Percentiles rank a stretch among this genome's conserved stretches.
phyloP scores from a whole-genome alignment of 768 basidiomycete genomes.

The Rhizopogon vinicolor region DNA sequence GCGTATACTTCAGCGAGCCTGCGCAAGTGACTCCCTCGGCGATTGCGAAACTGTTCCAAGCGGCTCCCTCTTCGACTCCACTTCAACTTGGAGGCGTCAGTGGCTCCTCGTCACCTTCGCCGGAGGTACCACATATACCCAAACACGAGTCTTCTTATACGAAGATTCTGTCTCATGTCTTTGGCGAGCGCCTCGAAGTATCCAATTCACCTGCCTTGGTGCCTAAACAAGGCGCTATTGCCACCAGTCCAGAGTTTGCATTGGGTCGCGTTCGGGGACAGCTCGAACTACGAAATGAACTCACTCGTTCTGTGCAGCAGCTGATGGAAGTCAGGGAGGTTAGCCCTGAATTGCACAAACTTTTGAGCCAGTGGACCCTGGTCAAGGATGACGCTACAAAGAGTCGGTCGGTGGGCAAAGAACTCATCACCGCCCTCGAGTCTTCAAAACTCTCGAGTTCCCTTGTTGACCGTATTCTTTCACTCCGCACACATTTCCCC shows the following conservation, averaged over 20 bases:
- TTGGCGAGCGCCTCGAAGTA: constrained; percentile 75
- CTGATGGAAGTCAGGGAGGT: constrained; percentile 52
- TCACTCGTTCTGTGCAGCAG: constrained; percentile 59
- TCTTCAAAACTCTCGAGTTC: constrained; percentile 34
- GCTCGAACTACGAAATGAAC: constrained; percentile 66
- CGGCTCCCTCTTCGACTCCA: constrained; percentile 34
- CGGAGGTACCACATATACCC: constrained; percentile 61
- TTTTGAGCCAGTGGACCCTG: constrained; percentile 77
- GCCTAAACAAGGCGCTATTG: constrained; percentile 60
- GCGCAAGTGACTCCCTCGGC: constrained; percentile 35
- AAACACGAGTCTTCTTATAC: constrained; percentile 91
- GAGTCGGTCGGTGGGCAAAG: constrained; percentile 53
- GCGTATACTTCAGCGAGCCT: constrained; percentile 55
- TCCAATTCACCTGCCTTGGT: constrained; percentile 80
- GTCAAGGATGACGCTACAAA: constrained; percentile 66
- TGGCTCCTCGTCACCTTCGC: constrained; percentile 15
- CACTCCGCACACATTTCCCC: constrained; percentile 57
- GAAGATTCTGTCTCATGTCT: constrained; percentile 78
- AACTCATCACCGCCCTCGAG: constrained; percentile 50
- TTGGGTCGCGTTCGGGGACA: constrained; percentile 87
- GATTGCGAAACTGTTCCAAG: constrained; percentile 48
- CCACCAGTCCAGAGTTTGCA: constrained; percentile 93
- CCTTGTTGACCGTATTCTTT: constrained; percentile 52
- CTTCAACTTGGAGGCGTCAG: constrained; percentile 44
- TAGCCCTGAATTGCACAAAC: constrained; percentile 55